Conservation (phyloP, 1,139 yeast species). For the Pneumocystis canis region DNA sequence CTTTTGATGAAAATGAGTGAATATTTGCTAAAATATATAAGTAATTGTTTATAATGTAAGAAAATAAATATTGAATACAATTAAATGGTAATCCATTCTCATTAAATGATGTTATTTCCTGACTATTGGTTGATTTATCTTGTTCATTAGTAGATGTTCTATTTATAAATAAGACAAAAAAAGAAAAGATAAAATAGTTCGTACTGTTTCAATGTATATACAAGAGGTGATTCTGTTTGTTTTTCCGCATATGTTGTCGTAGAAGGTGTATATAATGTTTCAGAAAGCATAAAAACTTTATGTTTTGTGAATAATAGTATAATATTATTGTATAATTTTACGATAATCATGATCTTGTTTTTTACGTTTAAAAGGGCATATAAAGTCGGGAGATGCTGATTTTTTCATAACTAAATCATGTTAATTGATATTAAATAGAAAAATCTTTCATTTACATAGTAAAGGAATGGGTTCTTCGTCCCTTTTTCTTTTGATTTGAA, state of each 20-base stretch:
- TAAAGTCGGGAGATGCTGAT: not conserved
- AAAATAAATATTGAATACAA: not conserved
- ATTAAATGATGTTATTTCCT: not conserved
- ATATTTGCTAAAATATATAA: not conserved
- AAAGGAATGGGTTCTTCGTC: not conserved
- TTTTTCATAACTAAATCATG: not conserved
- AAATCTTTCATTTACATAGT: not conserved
- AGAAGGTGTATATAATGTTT: not conserved
- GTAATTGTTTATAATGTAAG: not conserved
- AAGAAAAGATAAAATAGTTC: not conserved
- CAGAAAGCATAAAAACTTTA: not conserved
- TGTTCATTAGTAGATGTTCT: not conserved
- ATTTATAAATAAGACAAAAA: not conserved
- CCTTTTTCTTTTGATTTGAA: not conserved
- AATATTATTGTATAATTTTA: not conserved
- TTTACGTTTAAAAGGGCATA: not conserved
- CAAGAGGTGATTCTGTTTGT: not conserved
- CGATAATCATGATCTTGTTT: not conserved
- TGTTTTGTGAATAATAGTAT: not conserved
- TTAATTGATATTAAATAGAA: not conserved
- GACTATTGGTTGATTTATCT: not conserved
- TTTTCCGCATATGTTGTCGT: not conserved
- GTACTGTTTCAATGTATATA: not conserved
- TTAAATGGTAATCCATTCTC: not conserved
- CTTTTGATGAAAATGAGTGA: not conserved